Evolutionary conservation across 2,329 filamentous ascomycete genomes (phyloP).

Genomic region (Venturiaceae sp.): DNA sequence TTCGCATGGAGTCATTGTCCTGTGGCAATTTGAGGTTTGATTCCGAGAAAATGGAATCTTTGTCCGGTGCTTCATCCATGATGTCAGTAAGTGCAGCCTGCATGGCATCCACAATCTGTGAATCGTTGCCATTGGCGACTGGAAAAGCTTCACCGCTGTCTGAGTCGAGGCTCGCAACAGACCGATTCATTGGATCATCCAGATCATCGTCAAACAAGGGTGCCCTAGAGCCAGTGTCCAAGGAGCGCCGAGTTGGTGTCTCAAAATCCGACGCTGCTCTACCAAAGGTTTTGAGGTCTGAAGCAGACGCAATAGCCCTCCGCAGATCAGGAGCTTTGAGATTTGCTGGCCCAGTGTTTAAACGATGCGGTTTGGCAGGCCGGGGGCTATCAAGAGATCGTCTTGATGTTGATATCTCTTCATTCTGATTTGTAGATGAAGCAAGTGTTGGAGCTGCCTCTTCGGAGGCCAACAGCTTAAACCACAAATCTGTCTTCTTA

Average conservation of each 20-base stretch:
- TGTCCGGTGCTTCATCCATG: slow-evolving; percentile 63
- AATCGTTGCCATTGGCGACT: slow-evolving; percentile 44
- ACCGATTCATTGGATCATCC: slow-evolving; percentile 64
- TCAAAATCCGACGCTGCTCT: slow-evolving; percentile 32
- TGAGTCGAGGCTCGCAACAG: slow-evolving; percentile 72
- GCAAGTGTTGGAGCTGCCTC: slow-evolving; percentile 35
- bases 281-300: slow-evolving; percentile 43
- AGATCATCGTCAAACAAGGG: slow-evolving; percentile 77
- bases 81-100: slow-evolving; percentile 88
- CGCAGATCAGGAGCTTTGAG: slow-evolving; percentile 36
- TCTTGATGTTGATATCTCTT: background rate
- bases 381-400: slow-evolving; percentile 6
- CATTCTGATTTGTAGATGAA: background rate
- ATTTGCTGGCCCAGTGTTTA: slow-evolving; percentile 1
- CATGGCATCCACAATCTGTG: slow-evolving; percentile 80
- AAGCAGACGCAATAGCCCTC: slow-evolving; percentile 50
- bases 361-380: background rate
- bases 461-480: slow-evolving; percentile 88
- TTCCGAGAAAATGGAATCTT: slow-evolving; percentile 57
- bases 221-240: slow-evolving; percentile 53
- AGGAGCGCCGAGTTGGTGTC: slow-evolving; percentile 50
- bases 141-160: slow-evolving; percentile 25
- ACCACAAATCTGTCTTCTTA: slow-evolving; percentile 87
- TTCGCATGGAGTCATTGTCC: slow-evolving; percentile 52
- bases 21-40: slow-evolving; percentile 41